A percentile compares a stretch with the other conserved stretches of the same genome.
Conservation (phyloP, 108 stramenopile genomes). For the Conticribra guillardii region DNA sequence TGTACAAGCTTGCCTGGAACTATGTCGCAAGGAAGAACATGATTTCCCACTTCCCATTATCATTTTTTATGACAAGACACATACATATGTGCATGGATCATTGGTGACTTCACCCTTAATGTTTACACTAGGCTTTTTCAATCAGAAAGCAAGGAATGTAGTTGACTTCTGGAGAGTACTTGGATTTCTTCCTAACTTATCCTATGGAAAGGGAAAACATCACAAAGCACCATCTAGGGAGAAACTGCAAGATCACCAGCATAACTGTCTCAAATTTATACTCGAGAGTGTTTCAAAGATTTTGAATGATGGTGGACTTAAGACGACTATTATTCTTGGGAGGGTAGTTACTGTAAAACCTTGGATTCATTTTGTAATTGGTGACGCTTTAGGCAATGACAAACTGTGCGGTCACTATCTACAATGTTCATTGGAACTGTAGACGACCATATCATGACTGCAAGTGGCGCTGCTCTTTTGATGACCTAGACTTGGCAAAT, state of each 20-base stretch:
- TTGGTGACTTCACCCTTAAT: neutral
- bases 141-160: neutral
- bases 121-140: neutral
- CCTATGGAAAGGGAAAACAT: neutral
- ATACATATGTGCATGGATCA: neutral
- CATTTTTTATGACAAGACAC: conserved; percentile 8
- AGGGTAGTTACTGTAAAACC: neutral
- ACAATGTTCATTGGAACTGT: neutral
- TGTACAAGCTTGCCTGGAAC: neutral
- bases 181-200: conserved; percentile 10
- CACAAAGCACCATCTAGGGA: neutral
- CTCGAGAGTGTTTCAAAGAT: conserved; percentile 2
- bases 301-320: neutral
- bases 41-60: neutral
- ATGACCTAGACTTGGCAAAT: neutral
- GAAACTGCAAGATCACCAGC: conserved; percentile 20
- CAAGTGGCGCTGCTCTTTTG: conserved; percentile 6
- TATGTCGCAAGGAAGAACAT: neutral
- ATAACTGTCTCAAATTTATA: neutral
- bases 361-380: conserved; percentile 13
- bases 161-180: neutral
- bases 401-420: neutral
- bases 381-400: conserved; percentile 1
- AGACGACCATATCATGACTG: neutral
- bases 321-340: neutral